Base-by-base conservation (phyloP, 208 protist genomes). In the Leishmania tropica region DNA sequence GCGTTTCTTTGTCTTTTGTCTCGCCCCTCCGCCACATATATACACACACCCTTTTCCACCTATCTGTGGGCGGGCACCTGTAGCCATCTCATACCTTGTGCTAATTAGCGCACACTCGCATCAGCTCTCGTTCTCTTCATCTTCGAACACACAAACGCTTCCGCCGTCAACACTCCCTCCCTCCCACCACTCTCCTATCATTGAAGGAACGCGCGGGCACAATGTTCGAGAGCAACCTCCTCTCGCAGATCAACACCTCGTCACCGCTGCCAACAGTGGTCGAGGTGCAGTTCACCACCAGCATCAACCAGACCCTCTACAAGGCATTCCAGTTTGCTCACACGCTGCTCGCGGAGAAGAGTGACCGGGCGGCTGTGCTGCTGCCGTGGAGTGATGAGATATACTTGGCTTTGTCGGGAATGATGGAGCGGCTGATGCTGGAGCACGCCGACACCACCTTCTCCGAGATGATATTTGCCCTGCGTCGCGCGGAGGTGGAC, bases 171-270 rank as follows among this genome's bases (percentile, higher is more conserved):
- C 45, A 72, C 45, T 37, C 64, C 42, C 68, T 31, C 24, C 35
- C 67, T 71, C 13, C 72, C 19, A 28, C 72, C 19, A 37, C n/a
- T 47, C 51, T 28, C n/a, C 11, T 3, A 67, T 40, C 24, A n/a
- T 40, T 24, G 45, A 45, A 73, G 24, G 42, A 48, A 13, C 11
- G 40, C 10, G 21, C 45, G 1, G 58, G 3, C 70, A 67, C 47
- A 21, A 94, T 96, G 92, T 94, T 95, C 72, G 90, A 94, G 72
- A 95, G 87, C 78, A 94, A 92, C 48, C 87, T 97, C 15, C 80
- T 96, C 45, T 92, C 94, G 21, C 88, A 93, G 72, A 90, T 97
- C 67, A 95, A 97, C 82, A 80, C 75, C 24, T 81, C 89, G 64
- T 94, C 92, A 5, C 91, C 91, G 68, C 88, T 97, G 65, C 94